Evolutionary conservation across 2,329 filamentous ascomycete species (phyloP).

Genomic region (Dactylonectria macrodidyma): DNA sequence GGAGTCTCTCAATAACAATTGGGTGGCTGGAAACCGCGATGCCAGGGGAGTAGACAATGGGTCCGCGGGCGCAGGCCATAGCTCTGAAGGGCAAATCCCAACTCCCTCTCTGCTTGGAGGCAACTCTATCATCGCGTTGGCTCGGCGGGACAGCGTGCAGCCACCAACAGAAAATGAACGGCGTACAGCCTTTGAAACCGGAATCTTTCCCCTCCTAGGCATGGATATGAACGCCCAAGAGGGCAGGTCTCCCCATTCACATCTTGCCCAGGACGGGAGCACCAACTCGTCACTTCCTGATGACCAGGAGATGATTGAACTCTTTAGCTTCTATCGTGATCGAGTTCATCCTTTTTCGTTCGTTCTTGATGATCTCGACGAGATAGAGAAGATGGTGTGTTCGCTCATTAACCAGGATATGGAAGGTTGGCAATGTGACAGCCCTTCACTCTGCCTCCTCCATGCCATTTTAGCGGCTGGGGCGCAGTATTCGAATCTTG

Average conservation of each 20-base stretch:
- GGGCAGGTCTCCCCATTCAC: not conserved
- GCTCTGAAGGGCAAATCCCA: not conserved
- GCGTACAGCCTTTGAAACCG: constrained; percentile 32
- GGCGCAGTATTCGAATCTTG: constrained; percentile 39
- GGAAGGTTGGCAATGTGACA: not conserved
- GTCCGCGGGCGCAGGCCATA: too few species aligned
- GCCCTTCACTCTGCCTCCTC: constrained; percentile 31
- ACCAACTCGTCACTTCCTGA: constrained; percentile 7
- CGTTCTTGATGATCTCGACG: constrained; percentile 24
- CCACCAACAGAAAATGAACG: constrained; percentile 26
- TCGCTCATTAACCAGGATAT: constrained; percentile 18
- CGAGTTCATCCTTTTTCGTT: constrained; percentile 36
- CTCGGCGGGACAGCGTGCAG: constrained; percentile 13
- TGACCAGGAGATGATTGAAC: constrained; percentile 28
- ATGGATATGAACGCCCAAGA: constrained; percentile 1
- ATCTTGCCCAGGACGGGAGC: not conserved
- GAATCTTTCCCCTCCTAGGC: constrained; percentile 35
- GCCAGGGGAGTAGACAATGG: too few species aligned
- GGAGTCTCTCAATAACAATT: too few species aligned
- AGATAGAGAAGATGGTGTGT: constrained; percentile 34
- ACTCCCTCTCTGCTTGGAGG: constrained; percentile 28
- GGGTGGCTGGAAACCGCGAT: too few species aligned
- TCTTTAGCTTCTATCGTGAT: constrained; percentile 35
- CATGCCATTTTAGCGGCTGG: constrained; percentile 41
- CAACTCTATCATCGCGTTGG: constrained; percentile 37